A percentile compares a stretch with the other conserved stretches of the same genome.
These are phyloP conservation scores for Thelonectria olida DNA, from an alignment of 2,329 filamentous ascomycete species.

Conservation along the genomic window DNA sequence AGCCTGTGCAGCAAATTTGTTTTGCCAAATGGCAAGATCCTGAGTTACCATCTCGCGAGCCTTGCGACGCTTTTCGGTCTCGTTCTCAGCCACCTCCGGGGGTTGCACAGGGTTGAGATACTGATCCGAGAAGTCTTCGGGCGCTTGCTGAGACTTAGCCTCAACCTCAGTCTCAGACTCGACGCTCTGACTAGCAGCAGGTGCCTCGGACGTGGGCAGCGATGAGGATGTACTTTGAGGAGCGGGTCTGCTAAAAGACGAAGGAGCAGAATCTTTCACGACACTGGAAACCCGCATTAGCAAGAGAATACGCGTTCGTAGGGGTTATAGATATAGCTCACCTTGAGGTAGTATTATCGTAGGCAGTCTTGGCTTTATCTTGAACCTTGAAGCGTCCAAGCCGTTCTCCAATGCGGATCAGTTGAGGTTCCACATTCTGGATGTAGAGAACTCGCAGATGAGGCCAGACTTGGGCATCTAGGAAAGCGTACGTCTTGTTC, in stretches of 20 bases:
- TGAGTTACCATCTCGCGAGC: constrained; percentile 75
- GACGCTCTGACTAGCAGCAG: constrained; percentile 20
- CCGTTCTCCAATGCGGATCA: constrained; percentile 90
- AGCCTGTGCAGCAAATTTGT: constrained; percentile 85
- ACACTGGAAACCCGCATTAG: constrained; percentile 26
- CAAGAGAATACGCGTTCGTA: not conserved
- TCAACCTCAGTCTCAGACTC: constrained; percentile 6
- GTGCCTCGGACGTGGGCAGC: constrained; percentile 45
- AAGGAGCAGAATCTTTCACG: constrained; percentile 39
- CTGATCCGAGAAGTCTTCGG: constrained; percentile 37
- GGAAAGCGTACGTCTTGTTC: constrained; percentile 74
- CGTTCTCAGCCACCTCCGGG: constrained; percentile 56
- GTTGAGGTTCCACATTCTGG: constrained; percentile 94
- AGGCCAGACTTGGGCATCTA: constrained; percentile 83
- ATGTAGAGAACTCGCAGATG: constrained; percentile 82
- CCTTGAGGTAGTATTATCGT: constrained; percentile 28
- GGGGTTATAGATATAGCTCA: not conserved
- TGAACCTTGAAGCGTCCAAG: constrained; percentile 75
- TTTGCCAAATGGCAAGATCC: constrained; percentile 87
- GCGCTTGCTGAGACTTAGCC: constrained; percentile 35
- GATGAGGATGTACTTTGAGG: constrained; percentile 40
- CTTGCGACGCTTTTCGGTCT: constrained; percentile 64
- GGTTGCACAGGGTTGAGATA: constrained; percentile 51
- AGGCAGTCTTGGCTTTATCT: constrained; percentile 47
- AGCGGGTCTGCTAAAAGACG: constrained; percentile 48